Conservation (phyloP, 305 asterid genomes). For the Rubia balearica region DNA sequence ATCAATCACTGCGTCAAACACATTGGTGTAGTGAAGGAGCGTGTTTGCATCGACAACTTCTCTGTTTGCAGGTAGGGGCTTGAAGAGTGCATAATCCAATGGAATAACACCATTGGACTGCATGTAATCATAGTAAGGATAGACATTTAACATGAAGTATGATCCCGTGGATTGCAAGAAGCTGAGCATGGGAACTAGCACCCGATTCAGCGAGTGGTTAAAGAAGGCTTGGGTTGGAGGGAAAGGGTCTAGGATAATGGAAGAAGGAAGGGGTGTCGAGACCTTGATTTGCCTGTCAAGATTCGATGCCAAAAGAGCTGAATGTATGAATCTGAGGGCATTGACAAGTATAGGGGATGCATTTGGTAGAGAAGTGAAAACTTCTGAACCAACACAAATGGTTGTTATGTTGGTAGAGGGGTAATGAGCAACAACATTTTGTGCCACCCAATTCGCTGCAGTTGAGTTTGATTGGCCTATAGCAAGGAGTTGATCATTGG, state of each 20-base stretch:
- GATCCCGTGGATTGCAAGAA: slow-evolving; percentile 62
- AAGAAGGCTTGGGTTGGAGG: slow-evolving; percentile 92
- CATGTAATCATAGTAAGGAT: slow-evolving; percentile 71
- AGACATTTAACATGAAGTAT: slow-evolving; percentile 67
- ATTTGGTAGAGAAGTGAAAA: slow-evolving; percentile 55
- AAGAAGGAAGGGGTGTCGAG: slow-evolving; percentile 71
- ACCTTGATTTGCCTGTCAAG: slow-evolving; percentile 66
- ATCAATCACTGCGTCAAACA: slow-evolving; percentile 74
- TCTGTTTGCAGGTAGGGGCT: slow-evolving; percentile 59
- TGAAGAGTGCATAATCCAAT: slow-evolving; percentile 74
- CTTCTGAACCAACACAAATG: slow-evolving; percentile 79
- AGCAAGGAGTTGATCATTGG: slow-evolving; percentile 67
- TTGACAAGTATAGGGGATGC: slow-evolving; percentile 50
- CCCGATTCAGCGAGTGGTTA: slow-evolving; percentile 58
- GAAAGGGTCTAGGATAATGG: slow-evolving; percentile 64
- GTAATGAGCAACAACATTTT: slow-evolving; percentile 62
- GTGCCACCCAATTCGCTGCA: slow-evolving; percentile 85
- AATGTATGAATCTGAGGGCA: slow-evolving; percentile 64
- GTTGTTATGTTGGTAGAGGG: slow-evolving; percentile 74
- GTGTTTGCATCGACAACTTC: slow-evolving; percentile 86
- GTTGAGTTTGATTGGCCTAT: slow-evolving; percentile 75
- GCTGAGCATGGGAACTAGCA: slow-evolving; percentile 48
- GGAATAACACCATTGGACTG: slow-evolving; percentile 70
- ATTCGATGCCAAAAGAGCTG: slow-evolving; percentile 76
- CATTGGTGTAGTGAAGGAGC: slow-evolving; percentile 64